Base-by-base conservation (phyloP, 306 rosid species). In the Vigna trinervia region DNA sequence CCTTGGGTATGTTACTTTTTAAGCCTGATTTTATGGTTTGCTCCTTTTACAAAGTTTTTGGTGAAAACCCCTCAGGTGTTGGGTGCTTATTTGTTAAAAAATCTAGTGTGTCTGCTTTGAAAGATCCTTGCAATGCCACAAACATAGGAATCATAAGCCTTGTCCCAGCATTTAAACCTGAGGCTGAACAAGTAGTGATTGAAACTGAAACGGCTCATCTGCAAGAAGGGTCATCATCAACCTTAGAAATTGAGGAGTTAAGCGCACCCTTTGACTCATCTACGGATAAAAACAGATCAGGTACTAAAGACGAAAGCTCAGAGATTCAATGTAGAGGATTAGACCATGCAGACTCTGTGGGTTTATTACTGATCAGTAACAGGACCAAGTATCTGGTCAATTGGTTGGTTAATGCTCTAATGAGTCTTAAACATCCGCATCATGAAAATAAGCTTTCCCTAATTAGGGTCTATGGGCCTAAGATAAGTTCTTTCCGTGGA, bases 61-160 rank as follows among this genome's bases (percentile, higher is more conserved):
- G 97, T 8, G 85, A 94, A 61, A 87, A 86, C 71, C 97, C 98
- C 8, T 92, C 96, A 2, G 98, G 98, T 0, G 84, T 94, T 75
- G 93, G 90, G 10, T 90, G 98, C 78, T 85, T 94, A 78, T 89
- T 94, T 78, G 88, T 92, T 46, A 92, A 94, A 88, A 94, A 88
- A 71, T 82, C 97, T 0, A 86, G 82, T 45, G 64, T 84, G 7
- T 80, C 89, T 5, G 45, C 86, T 64, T 69, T 94, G 5, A 78
- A 78, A 60, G 84, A 83, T 64, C 82, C 88, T 38, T 32, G 83
- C 1, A 69, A 67, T 53, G 69, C 87, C 4, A 23, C 93, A 14
- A 89, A 76, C 53, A 76, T 83, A 3, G 97, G 98, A 48, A 88
- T 90, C 67, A 81, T 94, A 69, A 89, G 84, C 80, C 89, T 94